Evolutionary conservation across 2,329 filamentous ascomycete genomes (phyloP).

Genomic region (Dryadomyces quercivorus): DNA sequence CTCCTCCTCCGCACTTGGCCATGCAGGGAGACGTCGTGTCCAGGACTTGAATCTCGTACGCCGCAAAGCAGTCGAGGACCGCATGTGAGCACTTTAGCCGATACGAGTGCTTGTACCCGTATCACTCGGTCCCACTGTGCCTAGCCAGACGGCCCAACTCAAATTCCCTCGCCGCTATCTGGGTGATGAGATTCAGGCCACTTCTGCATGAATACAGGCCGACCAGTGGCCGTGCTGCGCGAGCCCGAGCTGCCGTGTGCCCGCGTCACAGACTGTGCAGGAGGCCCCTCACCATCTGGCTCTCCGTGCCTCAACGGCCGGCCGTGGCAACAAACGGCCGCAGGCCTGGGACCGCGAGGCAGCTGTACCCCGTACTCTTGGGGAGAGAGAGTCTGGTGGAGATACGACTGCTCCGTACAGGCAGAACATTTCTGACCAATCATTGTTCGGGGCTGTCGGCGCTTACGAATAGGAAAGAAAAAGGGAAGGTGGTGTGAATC

Average conservation of each 20-base stretch:
- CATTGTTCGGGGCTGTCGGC: neutral
- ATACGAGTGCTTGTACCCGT: neutral
- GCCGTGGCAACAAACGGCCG: neutral
- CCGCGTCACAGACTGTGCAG: neutral
- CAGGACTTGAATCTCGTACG: neutral
- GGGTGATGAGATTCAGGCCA: too few species aligned
- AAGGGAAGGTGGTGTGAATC: neutral
- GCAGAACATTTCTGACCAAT: neutral
- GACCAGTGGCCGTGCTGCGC: too few species aligned
- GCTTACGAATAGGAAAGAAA: neutral
- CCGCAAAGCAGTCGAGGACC: neutral
- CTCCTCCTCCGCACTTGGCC: neutral
- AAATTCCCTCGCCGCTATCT: neutral
- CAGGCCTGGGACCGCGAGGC: too few species aligned
- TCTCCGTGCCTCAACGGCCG: neutral
- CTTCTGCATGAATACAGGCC: neutral
- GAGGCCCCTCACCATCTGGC: neutral
- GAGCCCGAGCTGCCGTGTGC: too few species aligned
- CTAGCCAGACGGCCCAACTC: too few species aligned
- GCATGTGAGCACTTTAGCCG: neutral
- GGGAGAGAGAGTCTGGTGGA: neutral
- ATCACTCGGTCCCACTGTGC: too few species aligned
- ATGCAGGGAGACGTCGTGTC: neutral
- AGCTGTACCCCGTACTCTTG: neutral
- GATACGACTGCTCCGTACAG: too few species aligned